Evolutionary conservation across 495 filamentous ascomycete genomes (phyloP).

Genomic region (Penicillium lividum): DNA sequence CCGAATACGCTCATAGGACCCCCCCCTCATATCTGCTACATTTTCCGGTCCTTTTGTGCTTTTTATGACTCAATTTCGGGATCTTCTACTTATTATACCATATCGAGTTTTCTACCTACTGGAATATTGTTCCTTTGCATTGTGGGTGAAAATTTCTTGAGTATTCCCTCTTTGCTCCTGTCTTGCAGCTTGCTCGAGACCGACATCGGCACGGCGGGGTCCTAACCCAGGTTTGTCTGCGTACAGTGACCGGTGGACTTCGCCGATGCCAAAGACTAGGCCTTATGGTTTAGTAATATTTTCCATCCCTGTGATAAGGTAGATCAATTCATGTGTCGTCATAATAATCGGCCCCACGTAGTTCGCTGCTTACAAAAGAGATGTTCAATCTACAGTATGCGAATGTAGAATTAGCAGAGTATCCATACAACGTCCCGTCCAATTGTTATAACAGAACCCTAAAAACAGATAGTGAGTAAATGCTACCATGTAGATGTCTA

Average conservation of each 20-base stretch:
- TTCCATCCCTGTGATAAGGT: background rate
- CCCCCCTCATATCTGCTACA: background rate
- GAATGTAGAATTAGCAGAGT: background rate
- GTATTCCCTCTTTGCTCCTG: background rate
- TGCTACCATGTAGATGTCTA: background rate
- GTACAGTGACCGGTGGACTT: conserved; percentile 8
- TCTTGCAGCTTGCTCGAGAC: background rate
- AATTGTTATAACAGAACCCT: background rate
- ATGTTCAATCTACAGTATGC: background rate
- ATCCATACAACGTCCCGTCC: background rate
- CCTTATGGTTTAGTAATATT: background rate
- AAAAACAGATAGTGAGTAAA: background rate
- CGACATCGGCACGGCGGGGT: conserved; percentile 13
- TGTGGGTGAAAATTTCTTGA: background rate
- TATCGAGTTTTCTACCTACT: background rate
- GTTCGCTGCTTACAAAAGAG: background rate
- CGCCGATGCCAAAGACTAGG: background rate
- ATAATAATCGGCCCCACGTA: background rate
- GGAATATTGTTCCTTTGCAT: background rate
- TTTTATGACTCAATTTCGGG: background rate
- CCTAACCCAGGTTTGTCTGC: background rate
- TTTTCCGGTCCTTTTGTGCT: background rate
- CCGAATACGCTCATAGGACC: conserved; percentile 19
- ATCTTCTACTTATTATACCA: background rate
- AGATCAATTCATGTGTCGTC: conserved; percentile 1